Evolutionary conservation across 768 basidiomycete genomes (phyloP).

Genomic region (Collybia mongolica): DNA sequence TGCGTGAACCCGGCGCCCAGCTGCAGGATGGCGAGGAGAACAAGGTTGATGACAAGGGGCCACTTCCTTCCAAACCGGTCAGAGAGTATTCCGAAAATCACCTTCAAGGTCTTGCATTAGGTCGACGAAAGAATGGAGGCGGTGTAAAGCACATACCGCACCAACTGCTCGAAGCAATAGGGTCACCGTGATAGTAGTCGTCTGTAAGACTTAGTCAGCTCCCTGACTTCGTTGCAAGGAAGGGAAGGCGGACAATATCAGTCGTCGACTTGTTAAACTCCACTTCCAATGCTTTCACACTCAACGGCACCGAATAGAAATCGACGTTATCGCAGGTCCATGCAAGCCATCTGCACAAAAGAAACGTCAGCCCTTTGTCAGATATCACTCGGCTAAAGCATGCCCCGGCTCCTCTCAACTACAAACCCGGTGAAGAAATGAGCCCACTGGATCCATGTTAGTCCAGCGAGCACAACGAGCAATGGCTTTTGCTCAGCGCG

Average conservation of each 20-base stretch:
- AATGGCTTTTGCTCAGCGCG: conserved; percentile 35
- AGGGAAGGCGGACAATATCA: conserved; percentile 34
- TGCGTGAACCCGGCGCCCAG: conserved; percentile 80
- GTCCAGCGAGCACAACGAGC: conserved; percentile 35
- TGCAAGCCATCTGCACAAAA: conserved; percentile 62
- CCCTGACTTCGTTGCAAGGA: background rate
- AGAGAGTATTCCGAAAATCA: conserved; percentile 79
- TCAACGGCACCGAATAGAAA: conserved; percentile 77
- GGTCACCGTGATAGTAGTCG: conserved; percentile 86
- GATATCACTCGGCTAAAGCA: background rate
- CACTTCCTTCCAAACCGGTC: conserved; percentile 94
- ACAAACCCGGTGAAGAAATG: conserved; percentile 63
- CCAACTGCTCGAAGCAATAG: conserved; percentile 83
- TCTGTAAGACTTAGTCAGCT: conserved; percentile 29
- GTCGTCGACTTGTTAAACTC: conserved; percentile 44
- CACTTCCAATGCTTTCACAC: conserved; percentile 39
- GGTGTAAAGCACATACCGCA: conserved; percentile 38
- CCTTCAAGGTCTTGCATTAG: conserved; percentile 15
- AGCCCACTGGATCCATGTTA: conserved; percentile 56
- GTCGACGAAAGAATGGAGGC: conserved; percentile 2
- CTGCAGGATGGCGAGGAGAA: conserved; percentile 70
- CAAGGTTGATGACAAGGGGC: conserved; percentile 78
- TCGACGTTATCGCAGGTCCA: conserved; percentile 90
- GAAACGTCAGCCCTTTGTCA: background rate
- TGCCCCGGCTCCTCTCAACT: no score